Percentiles rank a stretch among this genome's conserved stretches.
phyloP scores from a whole-genome alignment of 2,329 filamentous ascomycete species.

The Curvularia lunata region DNA sequence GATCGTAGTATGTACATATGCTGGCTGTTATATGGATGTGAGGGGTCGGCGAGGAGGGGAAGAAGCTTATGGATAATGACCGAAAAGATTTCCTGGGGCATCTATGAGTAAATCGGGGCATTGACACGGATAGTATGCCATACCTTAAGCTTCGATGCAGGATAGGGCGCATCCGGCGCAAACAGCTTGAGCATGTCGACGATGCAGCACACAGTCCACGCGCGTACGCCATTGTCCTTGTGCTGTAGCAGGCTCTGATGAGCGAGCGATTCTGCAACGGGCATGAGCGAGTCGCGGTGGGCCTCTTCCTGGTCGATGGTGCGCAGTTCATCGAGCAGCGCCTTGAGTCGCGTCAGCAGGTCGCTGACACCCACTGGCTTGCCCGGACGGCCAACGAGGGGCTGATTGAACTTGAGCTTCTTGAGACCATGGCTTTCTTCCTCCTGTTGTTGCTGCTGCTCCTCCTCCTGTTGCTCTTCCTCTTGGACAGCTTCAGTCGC shows the following conservation, averaged over 20 bases:
- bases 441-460: slow-evolving; percentile 30
- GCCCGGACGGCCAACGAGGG: slow-evolving; percentile 89
- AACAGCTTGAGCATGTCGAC: slow-evolving; percentile 93
- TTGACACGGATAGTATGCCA: not conserved
- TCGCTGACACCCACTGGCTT: slow-evolving; percentile 85
- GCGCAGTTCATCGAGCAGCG: slow-evolving; percentile 80
- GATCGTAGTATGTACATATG: slow-evolving; percentile 91
- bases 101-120: slow-evolving; percentile 14
- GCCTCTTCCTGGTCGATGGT: slow-evolving; percentile 87
- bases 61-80: slow-evolving; percentile 84
- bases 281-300: slow-evolving; percentile 80
- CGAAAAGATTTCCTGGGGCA: slow-evolving; percentile 83
- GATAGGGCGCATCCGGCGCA: slow-evolving; percentile 94
- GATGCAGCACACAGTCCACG: slow-evolving; percentile 85
- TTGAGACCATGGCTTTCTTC: slow-evolving; percentile 57
- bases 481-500: slow-evolving; percentile 39
- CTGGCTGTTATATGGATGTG: slow-evolving; percentile 88
- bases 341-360: slow-evolving; percentile 79
- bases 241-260: slow-evolving; percentile 83
- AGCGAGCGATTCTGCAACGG: slow-evolving; percentile 84
- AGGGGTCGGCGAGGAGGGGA: slow-evolving; percentile 82
- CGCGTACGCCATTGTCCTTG: slow-evolving; percentile 91
- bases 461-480: slow-evolving; percentile 29
- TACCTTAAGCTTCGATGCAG: slow-evolving; percentile 87
- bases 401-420: slow-evolving; percentile 77